These are phyloP conservation scores for Ascochyta lentis DNA, from an alignment of 2,329 filamentous ascomycete genomes.

Conservation along the genomic window DNA sequence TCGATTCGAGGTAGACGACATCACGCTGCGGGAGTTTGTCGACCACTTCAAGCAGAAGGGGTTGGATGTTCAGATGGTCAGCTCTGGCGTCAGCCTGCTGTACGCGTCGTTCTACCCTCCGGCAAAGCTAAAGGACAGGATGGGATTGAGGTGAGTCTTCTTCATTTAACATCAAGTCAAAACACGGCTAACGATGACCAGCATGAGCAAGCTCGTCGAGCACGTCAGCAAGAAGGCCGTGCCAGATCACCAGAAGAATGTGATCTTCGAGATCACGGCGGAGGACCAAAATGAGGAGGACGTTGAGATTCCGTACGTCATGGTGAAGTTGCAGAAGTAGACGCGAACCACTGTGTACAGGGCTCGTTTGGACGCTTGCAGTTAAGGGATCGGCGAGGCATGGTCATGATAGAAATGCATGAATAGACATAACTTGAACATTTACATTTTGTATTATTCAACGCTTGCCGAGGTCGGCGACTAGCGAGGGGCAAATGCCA, in stretches of 20 bases:
- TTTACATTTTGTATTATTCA: too few relatives aligned
- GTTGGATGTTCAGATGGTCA: constrained; percentile 87
- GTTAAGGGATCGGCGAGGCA: not conserved
- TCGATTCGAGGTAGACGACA: constrained; percentile 87
- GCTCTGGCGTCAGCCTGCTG: constrained; percentile 92
- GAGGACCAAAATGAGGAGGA: constrained; percentile 91
- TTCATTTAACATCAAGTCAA: not conserved
- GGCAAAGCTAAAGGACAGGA: constrained; percentile 81
- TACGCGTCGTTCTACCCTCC: constrained; percentile 93
- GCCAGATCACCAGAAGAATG: constrained; percentile 88
- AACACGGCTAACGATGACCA: constrained; percentile 51
- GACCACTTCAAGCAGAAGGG: constrained; percentile 81
- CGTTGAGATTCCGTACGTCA: constrained; percentile 96
- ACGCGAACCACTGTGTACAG: not conserved
- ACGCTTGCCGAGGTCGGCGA: constrained; percentile 5
- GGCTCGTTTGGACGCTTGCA: not conserved
- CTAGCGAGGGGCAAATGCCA: constrained; percentile 27
- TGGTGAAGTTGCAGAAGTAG: constrained; percentile 69
- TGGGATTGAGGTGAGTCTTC: constrained; percentile 69
- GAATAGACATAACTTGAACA: constrained; percentile 3
- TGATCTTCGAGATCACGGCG: constrained; percentile 93
- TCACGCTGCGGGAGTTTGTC: constrained; percentile 84
- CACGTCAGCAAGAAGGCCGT: constrained; percentile 90
- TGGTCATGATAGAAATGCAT: constrained; percentile 11
- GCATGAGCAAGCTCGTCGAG: constrained; percentile 87